These are phyloP conservation scores for Pinus taeda DNA, from an alignment of 75 land plant species.

Conservation along the genomic window DNA sequence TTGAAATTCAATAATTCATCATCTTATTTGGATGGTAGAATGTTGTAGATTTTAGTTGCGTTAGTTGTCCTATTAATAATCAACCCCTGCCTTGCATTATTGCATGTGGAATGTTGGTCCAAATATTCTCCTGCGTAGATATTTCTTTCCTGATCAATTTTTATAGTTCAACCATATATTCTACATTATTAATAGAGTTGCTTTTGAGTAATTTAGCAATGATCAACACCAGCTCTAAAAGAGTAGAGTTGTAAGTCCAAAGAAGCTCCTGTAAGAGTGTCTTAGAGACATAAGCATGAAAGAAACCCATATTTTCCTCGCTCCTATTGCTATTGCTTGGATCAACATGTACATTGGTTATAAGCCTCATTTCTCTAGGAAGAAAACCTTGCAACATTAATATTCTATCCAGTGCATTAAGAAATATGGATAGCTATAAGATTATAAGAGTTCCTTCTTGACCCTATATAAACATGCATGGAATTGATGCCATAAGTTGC, in stretches of 20 bases:
- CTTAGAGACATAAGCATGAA: slow-evolving; percentile 6
- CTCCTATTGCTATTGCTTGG: not conserved
- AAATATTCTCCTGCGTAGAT: not conserved
- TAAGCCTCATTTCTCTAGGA: no score
- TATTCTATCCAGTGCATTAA: no score
- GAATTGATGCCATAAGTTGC: no score
- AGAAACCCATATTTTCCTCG: not conserved
- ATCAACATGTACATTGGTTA: not conserved
- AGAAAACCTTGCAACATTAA: no score
- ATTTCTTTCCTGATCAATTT: not conserved
- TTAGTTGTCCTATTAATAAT: not conserved
- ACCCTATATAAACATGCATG: no score
- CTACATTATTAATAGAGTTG: slow-evolving; percentile 24
- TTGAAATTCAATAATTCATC: not conserved
- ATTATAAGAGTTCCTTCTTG: no score
- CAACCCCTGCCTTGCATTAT: not conserved
- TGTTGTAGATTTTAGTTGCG: not conserved
- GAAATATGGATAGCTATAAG: no score
- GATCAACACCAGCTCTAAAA: slow-evolving; percentile 27
- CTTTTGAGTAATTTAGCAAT: slow-evolving; percentile 40
- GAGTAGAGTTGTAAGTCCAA: slow-evolving; percentile 22
- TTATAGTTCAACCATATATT: not conserved
- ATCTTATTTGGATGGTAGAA: not conserved
- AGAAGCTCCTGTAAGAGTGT: slow-evolving; percentile 33
- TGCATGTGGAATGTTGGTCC: slow-evolving; percentile 1